These are phyloP conservation scores for Penicillium canescens DNA, from an alignment of 495 filamentous ascomycete species.

Conservation along the genomic window DNA sequence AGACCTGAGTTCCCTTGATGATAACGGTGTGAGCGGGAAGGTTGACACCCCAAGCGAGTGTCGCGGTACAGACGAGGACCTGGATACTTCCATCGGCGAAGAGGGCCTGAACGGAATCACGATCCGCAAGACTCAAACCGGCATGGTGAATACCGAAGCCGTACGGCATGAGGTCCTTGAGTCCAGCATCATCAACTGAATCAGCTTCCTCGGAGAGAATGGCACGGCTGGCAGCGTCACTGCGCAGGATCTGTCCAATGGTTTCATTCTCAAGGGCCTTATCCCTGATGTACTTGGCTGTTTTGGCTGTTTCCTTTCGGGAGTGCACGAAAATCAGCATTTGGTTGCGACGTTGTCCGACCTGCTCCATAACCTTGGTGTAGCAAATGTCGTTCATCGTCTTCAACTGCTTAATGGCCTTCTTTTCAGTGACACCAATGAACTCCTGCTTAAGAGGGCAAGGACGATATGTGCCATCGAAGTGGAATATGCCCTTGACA, in stretches of 20 bases:
- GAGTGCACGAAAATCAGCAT: constrained; percentile 99
- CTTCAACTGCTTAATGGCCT: constrained; percentile 98
- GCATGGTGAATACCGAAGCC: constrained; percentile 98
- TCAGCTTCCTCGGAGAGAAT: constrained; percentile 84
- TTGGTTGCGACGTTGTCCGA: constrained; percentile 85
- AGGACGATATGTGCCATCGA: constrained; percentile 90
- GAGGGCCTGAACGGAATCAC: constrained; percentile 91
- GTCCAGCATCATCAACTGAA: constrained; percentile 76
- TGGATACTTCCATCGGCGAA: constrained; percentile 90
- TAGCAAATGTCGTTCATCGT: constrained; percentile 99
- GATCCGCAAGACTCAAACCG: constrained; percentile 89
- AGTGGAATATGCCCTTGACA: constrained; percentile 86
- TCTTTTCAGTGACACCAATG: constrained; percentile 96
- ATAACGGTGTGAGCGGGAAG: constrained; percentile 94
- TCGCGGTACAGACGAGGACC: constrained; percentile 95
- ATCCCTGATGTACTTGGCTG: constrained; percentile 91
- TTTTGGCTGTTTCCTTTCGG: constrained; percentile 96
- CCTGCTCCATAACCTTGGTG: constrained; percentile 95
- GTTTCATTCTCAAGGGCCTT: constrained; percentile 95
- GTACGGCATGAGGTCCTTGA: constrained; percentile 94
- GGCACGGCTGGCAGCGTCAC: constrained; percentile 89
- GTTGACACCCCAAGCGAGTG: constrained; percentile 98
- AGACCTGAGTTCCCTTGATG: constrained; percentile 97
- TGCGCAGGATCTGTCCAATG: constrained; percentile 91
- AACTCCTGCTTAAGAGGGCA: constrained; percentile 96